phyloP scores from a whole-genome alignment of 2,329 filamentous ascomycete species.

The Ramichloridium luteum region DNA sequence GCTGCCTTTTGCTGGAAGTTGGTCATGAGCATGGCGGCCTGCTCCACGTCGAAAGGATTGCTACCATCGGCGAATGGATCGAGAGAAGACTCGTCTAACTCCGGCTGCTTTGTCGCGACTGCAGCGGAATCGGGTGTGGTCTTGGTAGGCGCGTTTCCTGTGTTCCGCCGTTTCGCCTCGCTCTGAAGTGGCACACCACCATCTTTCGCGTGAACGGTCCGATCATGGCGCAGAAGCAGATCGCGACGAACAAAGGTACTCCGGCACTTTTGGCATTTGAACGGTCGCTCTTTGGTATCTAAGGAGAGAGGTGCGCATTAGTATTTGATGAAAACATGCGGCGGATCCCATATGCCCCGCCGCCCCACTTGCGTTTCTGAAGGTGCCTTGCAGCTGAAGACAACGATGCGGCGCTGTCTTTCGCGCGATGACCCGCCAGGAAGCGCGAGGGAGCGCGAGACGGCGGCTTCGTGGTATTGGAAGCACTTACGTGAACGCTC shows the following conservation, averaged over 20 bases:
- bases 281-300: slow-evolving; percentile 98
- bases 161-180: slow-evolving; percentile 70
- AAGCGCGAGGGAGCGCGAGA: no score
- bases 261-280: slow-evolving; percentile 96
- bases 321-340: no score
- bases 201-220: slow-evolving; percentile 97
- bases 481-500: slow-evolving; percentile 86
- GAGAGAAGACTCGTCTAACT: slow-evolving; percentile 66
- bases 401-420: neutral
- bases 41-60: slow-evolving; percentile 92
- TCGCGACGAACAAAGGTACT: slow-evolving; percentile 98
- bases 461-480: no score
- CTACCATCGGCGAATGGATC: slow-evolving; percentile 87
- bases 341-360: no score
- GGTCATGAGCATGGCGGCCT: slow-evolving; percentile 95
- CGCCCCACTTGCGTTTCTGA: no score
- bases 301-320: no score
- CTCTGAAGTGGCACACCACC: slow-evolving; percentile 87
- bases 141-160: slow-evolving; percentile 8
- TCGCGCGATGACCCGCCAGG: slow-evolving; percentile 6
- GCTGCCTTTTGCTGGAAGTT: slow-evolving; percentile 88
- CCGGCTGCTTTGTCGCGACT: slow-evolving; percentile 51
- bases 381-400: no score
- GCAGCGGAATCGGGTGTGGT: slow-evolving; percentile 38
- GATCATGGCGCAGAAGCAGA: slow-evolving; percentile 88